Base-by-base conservation (phyloP, 768 basidiomycete genomes). In the Macrocybe gigantea region DNA sequence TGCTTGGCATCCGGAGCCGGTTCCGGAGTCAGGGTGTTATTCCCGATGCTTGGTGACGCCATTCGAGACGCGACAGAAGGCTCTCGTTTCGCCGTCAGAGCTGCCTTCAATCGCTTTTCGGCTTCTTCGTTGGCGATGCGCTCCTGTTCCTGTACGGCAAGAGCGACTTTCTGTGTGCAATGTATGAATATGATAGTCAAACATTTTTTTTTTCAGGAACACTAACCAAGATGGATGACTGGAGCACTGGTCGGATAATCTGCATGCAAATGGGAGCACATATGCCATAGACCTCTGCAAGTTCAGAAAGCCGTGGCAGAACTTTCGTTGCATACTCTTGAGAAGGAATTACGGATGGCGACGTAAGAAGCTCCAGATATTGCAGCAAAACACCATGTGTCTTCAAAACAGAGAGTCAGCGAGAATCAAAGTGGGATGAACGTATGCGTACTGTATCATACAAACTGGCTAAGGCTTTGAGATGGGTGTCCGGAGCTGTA, bases 251-350 rank as follows among this genome's bases (percentile, higher is more conserved):
- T 11, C 96, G 81, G 35, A 91, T 78, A 49, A 98, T 85, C 60
- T 94, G 92, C 89, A 98, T 96, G 45, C 93, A 91, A 48, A 96
- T 84, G 9, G 88, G 80, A 34, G 88, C 81, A 49, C 83, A 81
- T 39, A 99, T 80, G 6, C 86, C 88, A 64, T 87, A 98, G 35
- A 75, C 73, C 44, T 77, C 72, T 45, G 83, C 83, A 7, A 98
- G 75, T 30, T 89, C 85, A 1, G 69, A 66, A 7, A 96, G 69
- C 12, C 88, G 68, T 5, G 95, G 94, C 5, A 94, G 67, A 15
- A 91, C 71, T 56, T 77, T 80, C 38, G 75, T 75, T 12, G 83
- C 79, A 57, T 93, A 94, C 47, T 90, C 86, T 48, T 83, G 74
- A 0, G 84, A 67, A 11, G 78, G 60, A 14, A 95, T 68, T 8